Conservation (phyloP, 1,139 yeast species). For the Scheffersomyces parashehatae region DNA sequence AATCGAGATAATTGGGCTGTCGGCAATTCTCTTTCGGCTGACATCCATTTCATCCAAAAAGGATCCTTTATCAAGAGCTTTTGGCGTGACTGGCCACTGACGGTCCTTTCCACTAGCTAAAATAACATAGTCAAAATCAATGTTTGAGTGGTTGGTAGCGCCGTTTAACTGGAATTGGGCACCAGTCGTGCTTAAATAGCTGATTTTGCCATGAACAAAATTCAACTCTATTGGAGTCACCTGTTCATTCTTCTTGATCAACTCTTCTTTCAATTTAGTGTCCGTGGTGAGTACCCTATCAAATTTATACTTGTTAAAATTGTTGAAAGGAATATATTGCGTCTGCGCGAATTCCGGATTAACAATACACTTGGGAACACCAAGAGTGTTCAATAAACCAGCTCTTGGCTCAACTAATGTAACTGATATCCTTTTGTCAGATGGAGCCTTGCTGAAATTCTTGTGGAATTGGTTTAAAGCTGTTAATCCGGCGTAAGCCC, state of each 20-base stretch:
- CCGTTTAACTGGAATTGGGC: conserved; percentile 24
- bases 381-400: conserved; percentile 53
- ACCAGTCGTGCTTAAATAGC: conserved; percentile 24
- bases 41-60: conserved; percentile 37
- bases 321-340: conserved; percentile 38
- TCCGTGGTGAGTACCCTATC: conserved; percentile 27
- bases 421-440: conserved; percentile 28
- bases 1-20: conserved; percentile 29
- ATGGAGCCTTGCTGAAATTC: conserved; percentile 19
- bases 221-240: conserved; percentile 17
- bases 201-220: conserved; percentile 43
- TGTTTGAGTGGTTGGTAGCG: conserved; percentile 16
- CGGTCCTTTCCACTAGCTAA: conserved; percentile 54
- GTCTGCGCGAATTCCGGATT: conserved; percentile 47
- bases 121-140: conserved; percentile 50
- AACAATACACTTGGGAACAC: conserved; percentile 51
- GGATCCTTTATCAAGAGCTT: conserved; percentile 27
- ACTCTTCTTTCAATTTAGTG: conserved; percentile 12
- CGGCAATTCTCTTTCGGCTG: conserved; percentile 23
- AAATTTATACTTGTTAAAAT: conserved; percentile 31
- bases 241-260: conserved; percentile 11
- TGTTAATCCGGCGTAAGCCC: conserved; percentile 51
- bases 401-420: conserved; percentile 52
- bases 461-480: conserved; percentile 30
- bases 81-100: conserved; percentile 56